Percentiles rank a stretch among this genome's conserved stretches.
Evolutionary conservation across 345 rosid genomes (phyloP).

Genomic region (Schrenkiella parvula): DNA sequence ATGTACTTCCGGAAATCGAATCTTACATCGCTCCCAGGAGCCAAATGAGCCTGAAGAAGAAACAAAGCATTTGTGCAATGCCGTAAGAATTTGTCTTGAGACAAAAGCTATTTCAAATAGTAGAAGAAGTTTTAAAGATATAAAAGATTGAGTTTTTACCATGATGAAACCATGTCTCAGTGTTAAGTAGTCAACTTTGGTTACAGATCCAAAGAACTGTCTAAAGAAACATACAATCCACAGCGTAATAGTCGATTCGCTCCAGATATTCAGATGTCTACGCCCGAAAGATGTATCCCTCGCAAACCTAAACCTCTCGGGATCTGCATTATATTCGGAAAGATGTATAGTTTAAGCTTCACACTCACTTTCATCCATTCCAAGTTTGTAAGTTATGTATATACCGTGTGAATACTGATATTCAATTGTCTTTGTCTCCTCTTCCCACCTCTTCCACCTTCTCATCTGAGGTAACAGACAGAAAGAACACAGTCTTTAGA

Average conservation of each 20-base stretch:
- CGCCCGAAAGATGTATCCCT: conserved; percentile 95
- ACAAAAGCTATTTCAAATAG: not conserved
- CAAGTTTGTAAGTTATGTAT: not conserved
- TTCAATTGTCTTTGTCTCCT: conserved; percentile 76
- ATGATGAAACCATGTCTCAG: conserved; percentile 87
- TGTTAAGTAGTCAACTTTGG: conserved; percentile 86
- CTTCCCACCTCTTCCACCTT: conserved; percentile 86
- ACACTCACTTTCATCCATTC: not conserved
- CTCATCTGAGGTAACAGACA: conserved; percentile 52
- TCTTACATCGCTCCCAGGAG: conserved; percentile 57
- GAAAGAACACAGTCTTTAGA: not conserved
- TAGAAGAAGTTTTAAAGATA: not conserved
- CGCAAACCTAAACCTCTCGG: conserved; percentile 89
- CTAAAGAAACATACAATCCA: conserved; percentile 95
- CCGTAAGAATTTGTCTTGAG: not conserved
- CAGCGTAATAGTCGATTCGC: conserved; percentile 43
- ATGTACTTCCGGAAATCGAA: conserved; percentile 84
- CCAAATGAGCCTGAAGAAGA: conserved; percentile 72
- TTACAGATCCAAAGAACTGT: conserved; percentile 80
- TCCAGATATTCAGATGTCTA: conserved; percentile 75
- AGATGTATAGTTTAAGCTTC: not conserved
- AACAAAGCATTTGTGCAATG: not conserved
- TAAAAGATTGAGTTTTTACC: conserved; percentile 35
- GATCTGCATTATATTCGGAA: conserved; percentile 46
- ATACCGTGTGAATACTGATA: conserved; percentile 73